Base-by-base conservation (phyloP, 2,329 filamentous ascomycete genomes). In the Neurospora sp. region DNA sequence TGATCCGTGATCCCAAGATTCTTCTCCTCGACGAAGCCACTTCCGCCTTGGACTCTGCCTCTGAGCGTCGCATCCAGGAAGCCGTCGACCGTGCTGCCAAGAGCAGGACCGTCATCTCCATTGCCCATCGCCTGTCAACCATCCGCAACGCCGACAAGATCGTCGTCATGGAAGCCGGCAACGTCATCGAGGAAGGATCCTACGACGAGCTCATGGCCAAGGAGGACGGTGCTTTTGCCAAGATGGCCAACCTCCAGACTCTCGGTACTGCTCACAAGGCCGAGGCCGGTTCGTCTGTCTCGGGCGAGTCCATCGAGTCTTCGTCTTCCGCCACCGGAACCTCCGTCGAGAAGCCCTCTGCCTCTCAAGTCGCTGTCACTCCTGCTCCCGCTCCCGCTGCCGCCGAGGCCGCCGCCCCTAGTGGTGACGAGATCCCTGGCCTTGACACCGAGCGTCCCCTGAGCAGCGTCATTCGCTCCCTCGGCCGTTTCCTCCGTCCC, bases 21-120 rank as follows among this genome's bases (percentile, higher is more conserved):
- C 79, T 89, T 3, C 81, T 90, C 11, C 79, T 89, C 2, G 88
- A 90, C 65, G 88, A 90, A 75, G 87, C 87, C 2, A 90, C 88
- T 1, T 83, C 86, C 0, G 83, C 87, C 1, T 80, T 90, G 0
- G 88, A 90, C 75, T 87, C 86, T 15, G 82, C 82, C 2, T 87
- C 83, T 66, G 88, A 89, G 74, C 81, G 80, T 65, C 81, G 83
- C 4, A 88, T 89, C 62, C 84, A 87, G 74, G 76, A 75, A 39
- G 82, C 82, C 4, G 79, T 87, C 17, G 81, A 83, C 73, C 74
- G 77, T 68, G 78, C 85, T 72, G 76, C 82, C 15, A 68, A 66
- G 8, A 82, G 83, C 33, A 80, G 87, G 23, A 90, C 88, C 0
- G 88, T 87, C 0, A 85, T 91, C 66, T 83, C 87, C 2, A 88